phyloP scores from a whole-genome alignment of 164 flowering plant species.

The Aristolochia fimbriata region DNA sequence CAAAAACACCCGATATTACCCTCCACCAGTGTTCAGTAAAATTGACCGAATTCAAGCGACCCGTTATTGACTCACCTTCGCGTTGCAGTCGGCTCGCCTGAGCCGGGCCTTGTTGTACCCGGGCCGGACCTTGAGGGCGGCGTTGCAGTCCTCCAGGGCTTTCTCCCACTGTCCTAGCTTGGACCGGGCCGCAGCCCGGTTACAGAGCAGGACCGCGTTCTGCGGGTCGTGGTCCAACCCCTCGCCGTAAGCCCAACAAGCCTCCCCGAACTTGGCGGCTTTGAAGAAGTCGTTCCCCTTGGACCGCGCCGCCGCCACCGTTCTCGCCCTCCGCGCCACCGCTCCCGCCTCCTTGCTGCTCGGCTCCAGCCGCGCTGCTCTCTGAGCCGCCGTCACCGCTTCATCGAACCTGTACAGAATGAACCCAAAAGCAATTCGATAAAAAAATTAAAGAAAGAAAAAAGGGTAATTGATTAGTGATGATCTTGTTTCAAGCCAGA shows the following conservation, averaged over 20 bases:
- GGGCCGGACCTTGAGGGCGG: conserved; percentile 51
- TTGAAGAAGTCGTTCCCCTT: conserved; percentile 67
- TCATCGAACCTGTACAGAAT: conserved; percentile 94
- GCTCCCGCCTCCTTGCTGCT: conserved; percentile 29
- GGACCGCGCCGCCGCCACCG: conserved; percentile 42
- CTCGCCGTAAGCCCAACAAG: conserved; percentile 42
- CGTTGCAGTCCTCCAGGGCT: conserved; percentile 68
- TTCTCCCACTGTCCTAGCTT: conserved; percentile 71
- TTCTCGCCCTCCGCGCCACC: conserved; percentile 30
- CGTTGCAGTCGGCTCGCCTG: conserved; percentile 65
- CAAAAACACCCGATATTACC: neutral
- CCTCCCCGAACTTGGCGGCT: conserved; percentile 50
- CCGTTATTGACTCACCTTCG: no score
- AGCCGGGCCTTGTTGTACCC: conserved; percentile 70
- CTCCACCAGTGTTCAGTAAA: neutral
- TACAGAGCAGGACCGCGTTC: conserved; percentile 70
- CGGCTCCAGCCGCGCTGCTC: conserved; percentile 48
- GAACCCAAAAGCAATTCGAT: no score
- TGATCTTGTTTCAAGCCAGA: no score
- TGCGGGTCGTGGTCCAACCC: conserved; percentile 65
- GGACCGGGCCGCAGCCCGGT: conserved; percentile 68
- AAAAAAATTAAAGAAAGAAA: neutral
- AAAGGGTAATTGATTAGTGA: neutral
- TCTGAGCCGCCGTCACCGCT: conserved; percentile 40
- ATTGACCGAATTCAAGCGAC: no score